phyloP scores from a whole-genome alignment of 139 green algal species.

The Chlorella sp. region DNA sequence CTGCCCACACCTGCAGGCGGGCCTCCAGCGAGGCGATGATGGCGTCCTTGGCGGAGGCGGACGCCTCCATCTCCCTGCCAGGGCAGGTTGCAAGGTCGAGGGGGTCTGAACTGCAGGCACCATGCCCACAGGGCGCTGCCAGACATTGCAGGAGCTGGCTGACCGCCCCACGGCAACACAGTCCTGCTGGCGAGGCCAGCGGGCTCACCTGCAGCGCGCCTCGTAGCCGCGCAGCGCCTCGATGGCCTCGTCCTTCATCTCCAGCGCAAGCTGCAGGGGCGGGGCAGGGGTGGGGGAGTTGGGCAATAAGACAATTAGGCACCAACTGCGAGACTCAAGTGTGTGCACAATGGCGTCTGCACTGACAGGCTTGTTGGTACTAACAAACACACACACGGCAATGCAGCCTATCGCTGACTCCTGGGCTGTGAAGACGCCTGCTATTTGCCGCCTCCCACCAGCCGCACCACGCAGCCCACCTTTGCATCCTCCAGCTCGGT shows the following conservation, averaged over 20 bases:
- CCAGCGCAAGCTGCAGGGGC: constrained; percentile 6
- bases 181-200: neutral
- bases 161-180: neutral
- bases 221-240: neutral
- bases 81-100: neutral
- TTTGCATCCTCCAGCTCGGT: constrained; percentile 19
- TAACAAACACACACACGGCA: no score
- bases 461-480: neutral
- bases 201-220: constrained; percentile 5
- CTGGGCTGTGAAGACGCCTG: no score
- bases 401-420: no score
- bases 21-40: constrained; percentile 17
- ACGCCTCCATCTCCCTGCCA: constrained; percentile 12
- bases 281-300: neutral
- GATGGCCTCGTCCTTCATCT: constrained; percentile 38
- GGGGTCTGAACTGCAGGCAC: neutral
- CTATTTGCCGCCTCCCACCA: no score
- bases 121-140: neutral
- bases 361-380: no score
- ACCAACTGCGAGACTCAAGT: neutral
- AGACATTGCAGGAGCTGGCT: neutral
- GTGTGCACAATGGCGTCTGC: no score
- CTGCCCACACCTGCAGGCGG: constrained; percentile 19
- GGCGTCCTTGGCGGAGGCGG: neutral
- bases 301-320: neutral